Base-by-base conservation (phyloP, 2,329 filamentous ascomycete species). In the Setomelanomma holmii region DNA sequence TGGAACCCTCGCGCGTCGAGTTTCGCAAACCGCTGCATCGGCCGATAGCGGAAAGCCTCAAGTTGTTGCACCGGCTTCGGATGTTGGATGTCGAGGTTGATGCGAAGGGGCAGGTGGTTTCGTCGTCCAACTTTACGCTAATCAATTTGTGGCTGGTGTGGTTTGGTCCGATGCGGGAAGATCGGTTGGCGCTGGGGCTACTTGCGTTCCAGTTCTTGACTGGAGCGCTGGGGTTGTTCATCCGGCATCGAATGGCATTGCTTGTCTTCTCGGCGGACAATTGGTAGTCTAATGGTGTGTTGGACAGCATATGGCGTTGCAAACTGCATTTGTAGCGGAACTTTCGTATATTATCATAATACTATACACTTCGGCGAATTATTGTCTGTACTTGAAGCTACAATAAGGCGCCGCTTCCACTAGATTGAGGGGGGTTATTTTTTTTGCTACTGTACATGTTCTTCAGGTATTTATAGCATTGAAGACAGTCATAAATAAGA, bases 61-160 rank as follows among this genome's bases (percentile, higher is more conserved):
- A 86, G 66, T 63, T 93, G 14, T 80, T 98, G 50, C 84, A 87
- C 64, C 81, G 79, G 56, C 69, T 96, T 49, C 82, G 80, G 55
- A 79, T 98, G 45, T 73, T 96, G 48, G 82, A 85, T 40, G 78
- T 96, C 36, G 85, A 81, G 53, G 83, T 81, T 44, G 86, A 93
- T 67, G 80, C 86, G 30, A 77, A 87, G 48, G 90, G 90, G 7
- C 78, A 82, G 60, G 89, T 98, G 64, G 79, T 86, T 20, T 89
- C 95, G 75, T 93, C 88, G 17, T 91, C 86, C 60, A 99, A 99
- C 75, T 83, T 99, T 58, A 99, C 95, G 7, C 84, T 99, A 41
- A 81, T 99, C 61, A 99, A 99, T 72, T 82, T 99, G 49, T 99
- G 93, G 93, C 80, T 99, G 56, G 90, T 98, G 45, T 96, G 92